phyloP scores from a whole-genome alignment of 1,139 yeast genomes.

The Debaryomyces fabryi region DNA sequence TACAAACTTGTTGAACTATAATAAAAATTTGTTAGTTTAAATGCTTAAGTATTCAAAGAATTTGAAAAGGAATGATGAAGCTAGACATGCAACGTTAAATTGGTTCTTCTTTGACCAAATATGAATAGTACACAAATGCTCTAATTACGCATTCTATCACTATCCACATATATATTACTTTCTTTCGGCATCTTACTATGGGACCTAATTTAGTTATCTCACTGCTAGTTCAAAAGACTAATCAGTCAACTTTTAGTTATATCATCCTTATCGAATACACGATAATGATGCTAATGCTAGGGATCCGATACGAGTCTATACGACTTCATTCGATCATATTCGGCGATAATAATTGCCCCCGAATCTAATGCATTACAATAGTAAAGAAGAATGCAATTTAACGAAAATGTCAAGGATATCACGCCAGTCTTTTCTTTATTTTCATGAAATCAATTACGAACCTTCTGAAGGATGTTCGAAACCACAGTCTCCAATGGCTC shows the following conservation, averaged over 20 bases:
- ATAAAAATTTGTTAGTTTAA: conserved; percentile 14
- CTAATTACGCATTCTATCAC: neutral
- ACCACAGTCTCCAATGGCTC: conserved; percentile 99
- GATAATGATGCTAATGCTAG: neutral
- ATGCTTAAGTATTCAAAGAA: neutral
- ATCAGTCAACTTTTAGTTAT: neutral
- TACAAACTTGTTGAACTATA: conserved; percentile 95
- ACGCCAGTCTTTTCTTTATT: conserved; percentile 5
- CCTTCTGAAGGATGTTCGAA: conserved; percentile 99
- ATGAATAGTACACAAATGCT: neutral
- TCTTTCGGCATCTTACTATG: neutral
- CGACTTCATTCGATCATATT: neutral
- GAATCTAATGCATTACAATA: neutral
- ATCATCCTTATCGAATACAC: neutral
- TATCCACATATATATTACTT: neutral
- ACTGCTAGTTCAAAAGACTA: neutral
- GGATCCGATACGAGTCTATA: neutral
- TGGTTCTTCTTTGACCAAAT: conserved; percentile 5
- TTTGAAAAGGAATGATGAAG: conserved; percentile 7
- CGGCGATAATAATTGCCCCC: neutral
- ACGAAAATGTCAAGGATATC: conserved; percentile 3
- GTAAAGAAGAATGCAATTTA: conserved; percentile 5
- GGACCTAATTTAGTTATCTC: neutral
- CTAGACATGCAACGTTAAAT: conserved; percentile 4
- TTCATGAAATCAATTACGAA: conserved; percentile 47